Evolutionary conservation across 2,329 filamentous ascomycete species (phyloP), one percentile per base, ranked within the genome.

Genomic region (Tolypocladium capitatum): DNA sequence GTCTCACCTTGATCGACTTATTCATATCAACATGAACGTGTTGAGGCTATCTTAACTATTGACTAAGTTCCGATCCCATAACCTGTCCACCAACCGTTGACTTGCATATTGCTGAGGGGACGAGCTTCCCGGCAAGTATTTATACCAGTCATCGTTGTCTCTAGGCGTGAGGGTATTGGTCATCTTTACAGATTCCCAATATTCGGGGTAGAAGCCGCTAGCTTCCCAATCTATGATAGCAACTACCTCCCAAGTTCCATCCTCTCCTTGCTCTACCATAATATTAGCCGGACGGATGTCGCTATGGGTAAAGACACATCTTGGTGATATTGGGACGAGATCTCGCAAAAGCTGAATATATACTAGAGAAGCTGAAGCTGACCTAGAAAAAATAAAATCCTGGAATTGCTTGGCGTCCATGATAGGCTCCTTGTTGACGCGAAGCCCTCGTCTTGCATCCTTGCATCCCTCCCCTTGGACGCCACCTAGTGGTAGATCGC

Each of bases 151-250:
- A 28, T 20, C 40, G 5, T 45, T 27, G 5, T 52, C 44, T n/a
- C 13, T 30, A 2, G 48, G 41, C 16, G 46, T 49, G 5, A 52
- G 48, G 18, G 46, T 54, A n/a, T 55, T 55, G 13, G 53, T 51
- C 36, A 47, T 46, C 40, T 55, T 54, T 0, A 55, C 47, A 31
- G 35, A 47, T 48, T 55, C 53, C 53, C 49, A 55, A 41, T 55
- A 53, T 13, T 55, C 51, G 10, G 53, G 52, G 46, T 55, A 55
- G 16, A 50, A 50, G 30, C 53, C 53, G 44, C 51, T 52, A n/a
- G 38, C 9, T 45, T 55, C 51, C 53, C 51, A 55, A 33, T 54
- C 52, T 20, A 54, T 49, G 20, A 54, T 43, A 13, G 32, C 48
- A 5, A 31, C 32, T 27, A 54, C 44, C 27, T 28, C 8, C 51